A percentile compares a stretch with the other conserved stretches of the same genome.
Evolutionary conservation across 768 basidiomycete genomes (phyloP).

Genomic region (Naganishia kalamii): DNA sequence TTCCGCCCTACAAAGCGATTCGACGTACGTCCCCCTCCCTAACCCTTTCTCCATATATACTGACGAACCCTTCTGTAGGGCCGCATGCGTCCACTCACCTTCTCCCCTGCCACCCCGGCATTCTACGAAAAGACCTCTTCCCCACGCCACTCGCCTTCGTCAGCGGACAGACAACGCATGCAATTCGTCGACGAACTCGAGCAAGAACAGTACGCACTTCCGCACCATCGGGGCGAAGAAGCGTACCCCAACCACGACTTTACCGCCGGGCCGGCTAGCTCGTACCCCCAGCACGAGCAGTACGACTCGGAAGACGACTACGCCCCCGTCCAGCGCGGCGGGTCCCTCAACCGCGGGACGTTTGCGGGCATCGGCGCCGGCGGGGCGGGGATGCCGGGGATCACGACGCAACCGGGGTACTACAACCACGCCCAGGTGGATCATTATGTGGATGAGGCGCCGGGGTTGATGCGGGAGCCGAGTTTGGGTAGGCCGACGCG

Average conservation of each 20-base stretch:
- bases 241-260: constrained; percentile 40
- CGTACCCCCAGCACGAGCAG: constrained; percentile 23
- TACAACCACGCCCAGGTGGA: neutral
- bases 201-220: constrained; percentile 15
- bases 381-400: constrained; percentile 1
- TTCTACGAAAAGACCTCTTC: constrained; percentile 42
- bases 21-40: constrained; percentile 20
- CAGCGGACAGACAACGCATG: constrained; percentile 36
- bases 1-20: constrained; percentile 38
- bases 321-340: constrained; percentile 39
- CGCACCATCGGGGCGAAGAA: neutral
- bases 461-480: constrained; percentile 14
- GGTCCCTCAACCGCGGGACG: constrained; percentile 6
- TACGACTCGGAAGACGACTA: constrained; percentile 29
- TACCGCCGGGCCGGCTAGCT: constrained; percentile 29
- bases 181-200: constrained; percentile 39
- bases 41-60: neutral
- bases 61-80: constrained; percentile 6
- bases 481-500: constrained; percentile 24
- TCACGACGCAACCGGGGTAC: neutral
- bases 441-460: neutral
- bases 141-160: constrained; percentile 32
- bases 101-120: constrained; percentile 32
- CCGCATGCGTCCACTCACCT: constrained; percentile 42
- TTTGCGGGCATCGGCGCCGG: constrained; percentile 21